phyloP scores from a whole-genome alignment of 2,329 filamentous ascomycete genomes.

The Cytospora mali region DNA sequence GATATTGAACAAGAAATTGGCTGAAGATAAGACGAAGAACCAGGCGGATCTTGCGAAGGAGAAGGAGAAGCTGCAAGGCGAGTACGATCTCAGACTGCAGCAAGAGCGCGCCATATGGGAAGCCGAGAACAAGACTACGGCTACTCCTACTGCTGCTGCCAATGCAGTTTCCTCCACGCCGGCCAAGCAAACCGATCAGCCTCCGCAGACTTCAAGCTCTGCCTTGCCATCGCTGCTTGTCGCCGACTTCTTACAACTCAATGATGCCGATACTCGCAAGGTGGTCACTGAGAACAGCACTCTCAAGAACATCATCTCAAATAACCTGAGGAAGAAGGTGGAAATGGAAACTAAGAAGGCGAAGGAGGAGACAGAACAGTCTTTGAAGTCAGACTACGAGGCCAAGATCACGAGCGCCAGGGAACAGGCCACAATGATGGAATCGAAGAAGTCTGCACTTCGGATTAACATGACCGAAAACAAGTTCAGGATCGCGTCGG shows the following conservation, averaged over 20 bases:
- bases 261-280: conserved; percentile 59
- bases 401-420: conserved; percentile 56
- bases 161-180: conserved; percentile 40
- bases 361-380: conserved; percentile 55
- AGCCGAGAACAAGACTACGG: conserved; percentile 49
- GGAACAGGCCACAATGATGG: conserved; percentile 70
- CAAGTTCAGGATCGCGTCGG: conserved; percentile 62
- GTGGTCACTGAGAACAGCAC: conserved; percentile 60
- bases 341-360: conserved; percentile 65
- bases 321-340: conserved; percentile 71
- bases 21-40: conserved; percentile 60
- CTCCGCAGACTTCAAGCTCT: conserved; percentile 41
- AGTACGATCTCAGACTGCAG: conserved; percentile 55
- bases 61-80: conserved; percentile 54
- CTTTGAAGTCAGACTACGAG: conserved; percentile 52
- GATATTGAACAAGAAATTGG: conserved; percentile 69
- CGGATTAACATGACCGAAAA: conserved; percentile 81
- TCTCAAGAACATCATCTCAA: conserved; percentile 59
- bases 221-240: conserved; percentile 38
- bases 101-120: conserved; percentile 66
- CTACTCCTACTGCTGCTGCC: conserved; percentile 2
- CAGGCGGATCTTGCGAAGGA: conserved; percentile 54
- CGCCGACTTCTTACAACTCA: conserved; percentile 51
- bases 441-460: conserved; percentile 72
- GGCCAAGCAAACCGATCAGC: conserved; percentile 38